Evolutionary conservation across 164 flowering plant genomes (phyloP).

Genomic region (Aristolochia californica): DNA sequence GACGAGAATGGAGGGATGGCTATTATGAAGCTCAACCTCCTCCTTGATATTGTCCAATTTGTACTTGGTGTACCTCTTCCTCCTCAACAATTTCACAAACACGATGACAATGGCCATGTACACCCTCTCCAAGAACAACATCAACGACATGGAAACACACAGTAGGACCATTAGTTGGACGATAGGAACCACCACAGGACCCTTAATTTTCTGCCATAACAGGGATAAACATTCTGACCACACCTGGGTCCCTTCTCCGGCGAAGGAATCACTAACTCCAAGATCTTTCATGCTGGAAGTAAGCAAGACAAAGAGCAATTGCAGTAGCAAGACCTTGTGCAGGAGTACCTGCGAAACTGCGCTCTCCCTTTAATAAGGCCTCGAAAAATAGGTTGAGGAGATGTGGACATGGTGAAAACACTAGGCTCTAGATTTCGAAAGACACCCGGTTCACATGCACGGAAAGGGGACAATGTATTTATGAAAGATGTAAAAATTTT

Average conservation of each 20-base stretch:
- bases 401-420: not conserved
- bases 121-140: conserved; percentile 53
- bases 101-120: conserved; percentile 48
- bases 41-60: conserved; percentile 30
- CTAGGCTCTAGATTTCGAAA: conserved; percentile 5
- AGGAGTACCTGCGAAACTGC: not conserved
- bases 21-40: conserved; percentile 30
- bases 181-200: conserved; percentile 28
- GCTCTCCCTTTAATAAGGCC: not conserved
- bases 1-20: conserved; percentile 45
- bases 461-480: conserved; percentile 1
- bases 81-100: conserved; percentile 28
- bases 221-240: conserved; percentile 15
- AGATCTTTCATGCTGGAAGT: conserved; percentile 21
- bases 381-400: not conserved
- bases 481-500: no score
- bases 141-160: conserved; percentile 50
- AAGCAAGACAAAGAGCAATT: not conserved
- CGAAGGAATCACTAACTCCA: not conserved
- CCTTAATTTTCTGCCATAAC: conserved; percentile 26
- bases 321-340: conserved; percentile 1
- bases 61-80: conserved; percentile 38
- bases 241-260: conserved; percentile 14
- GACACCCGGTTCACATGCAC: conserved; percentile 37
- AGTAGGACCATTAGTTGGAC: conserved; percentile 22